phyloP scores from a whole-genome alignment of 495 filamentous ascomycete genomes.

The Parachaetomium inaequale region DNA sequence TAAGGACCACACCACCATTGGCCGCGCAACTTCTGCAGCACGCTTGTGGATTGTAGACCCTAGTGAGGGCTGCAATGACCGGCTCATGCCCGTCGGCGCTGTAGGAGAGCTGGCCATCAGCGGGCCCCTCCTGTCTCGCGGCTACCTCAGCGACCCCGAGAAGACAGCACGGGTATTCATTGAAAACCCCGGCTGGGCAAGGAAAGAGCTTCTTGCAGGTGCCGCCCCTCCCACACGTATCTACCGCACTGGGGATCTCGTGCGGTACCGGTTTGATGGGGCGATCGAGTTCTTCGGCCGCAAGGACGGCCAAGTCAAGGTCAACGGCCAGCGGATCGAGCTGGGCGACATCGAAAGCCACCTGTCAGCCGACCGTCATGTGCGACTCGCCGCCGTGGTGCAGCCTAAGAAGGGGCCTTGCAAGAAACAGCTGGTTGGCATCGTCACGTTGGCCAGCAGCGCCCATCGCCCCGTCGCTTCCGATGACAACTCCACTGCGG shows the following conservation, averaged over 20 bases:
- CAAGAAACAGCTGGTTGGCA: slow-evolving; percentile 20
- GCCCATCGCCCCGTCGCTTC: background rate
- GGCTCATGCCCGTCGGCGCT: slow-evolving; percentile 28
- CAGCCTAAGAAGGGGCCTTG: slow-evolving; percentile 24
- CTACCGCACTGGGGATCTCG: slow-evolving; percentile 60
- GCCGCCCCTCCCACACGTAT: slow-evolving; percentile 24
- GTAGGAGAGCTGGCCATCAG: slow-evolving; percentile 54
- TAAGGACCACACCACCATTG: slow-evolving; percentile 21
- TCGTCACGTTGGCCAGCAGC: slow-evolving; percentile 19
- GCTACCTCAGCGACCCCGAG: slow-evolving; percentile 69
- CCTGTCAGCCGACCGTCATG: slow-evolving; percentile 23
- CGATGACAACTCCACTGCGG: slow-evolving; percentile 35
- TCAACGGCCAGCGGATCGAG: slow-evolving; percentile 40
- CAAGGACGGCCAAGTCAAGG: slow-evolving; percentile 35
- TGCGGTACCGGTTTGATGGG: slow-evolving; percentile 52
- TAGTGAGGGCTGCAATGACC: slow-evolving; percentile 10
- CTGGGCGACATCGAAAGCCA: slow-evolving; percentile 53
- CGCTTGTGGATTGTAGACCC: slow-evolving; percentile 25
- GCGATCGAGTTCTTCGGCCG: slow-evolving; percentile 47
- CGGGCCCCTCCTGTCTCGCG: slow-evolving; percentile 44
- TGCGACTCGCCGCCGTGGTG: slow-evolving; percentile 19
- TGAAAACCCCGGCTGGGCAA: slow-evolving; percentile 19
- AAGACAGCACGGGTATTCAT: slow-evolving; percentile 53
- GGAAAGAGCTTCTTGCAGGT: background rate
- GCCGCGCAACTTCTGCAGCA: slow-evolving; percentile 16